Percentiles rank a stretch among this genome's conserved stretches.
Evolutionary conservation across 495 filamentous ascomycete species (phyloP).

Genomic region (Rusavskia elegans): DNA sequence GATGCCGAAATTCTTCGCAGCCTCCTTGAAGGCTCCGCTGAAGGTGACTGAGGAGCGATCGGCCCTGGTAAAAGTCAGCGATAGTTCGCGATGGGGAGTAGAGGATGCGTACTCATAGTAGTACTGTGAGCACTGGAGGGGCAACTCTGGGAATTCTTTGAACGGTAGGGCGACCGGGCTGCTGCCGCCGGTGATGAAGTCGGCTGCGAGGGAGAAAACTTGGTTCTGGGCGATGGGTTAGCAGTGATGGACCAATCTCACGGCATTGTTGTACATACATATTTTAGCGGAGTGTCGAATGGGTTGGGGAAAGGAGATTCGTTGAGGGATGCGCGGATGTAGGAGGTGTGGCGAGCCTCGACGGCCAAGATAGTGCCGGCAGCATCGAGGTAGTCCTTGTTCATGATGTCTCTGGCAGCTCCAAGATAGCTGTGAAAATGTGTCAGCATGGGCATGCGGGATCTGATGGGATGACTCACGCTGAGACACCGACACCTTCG

Average conservation of each 20-base stretch:
- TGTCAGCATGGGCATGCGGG: not conserved
- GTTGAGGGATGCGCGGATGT: constrained; percentile 19
- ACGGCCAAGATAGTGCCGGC: constrained; percentile 31
- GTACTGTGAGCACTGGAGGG: constrained; percentile 4
- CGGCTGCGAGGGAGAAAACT: constrained; percentile 27
- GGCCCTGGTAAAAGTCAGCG: constrained; percentile 6
- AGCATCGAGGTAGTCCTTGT: constrained; percentile 25
- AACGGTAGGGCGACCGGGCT: constrained; percentile 20
- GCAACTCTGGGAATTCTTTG: constrained; percentile 23
- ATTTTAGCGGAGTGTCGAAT: constrained; percentile 27
- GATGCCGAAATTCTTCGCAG: constrained; percentile 4
- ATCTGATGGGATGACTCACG: constrained; percentile 1
- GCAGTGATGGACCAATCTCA: too few species aligned
- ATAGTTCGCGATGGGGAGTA: not conserved
- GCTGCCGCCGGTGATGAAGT: constrained; percentile 26
- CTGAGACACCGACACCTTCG: constrained; percentile 23
- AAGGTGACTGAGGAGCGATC: constrained; percentile 14
- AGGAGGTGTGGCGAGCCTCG: constrained; percentile 31
- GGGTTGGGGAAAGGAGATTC: constrained; percentile 27
- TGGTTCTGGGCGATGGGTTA: constrained; percentile 12
- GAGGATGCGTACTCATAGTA: constrained; percentile 5
- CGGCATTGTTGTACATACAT: constrained; percentile 5
- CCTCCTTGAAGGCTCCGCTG: constrained; percentile 9
- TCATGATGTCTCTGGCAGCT: constrained; percentile 22
- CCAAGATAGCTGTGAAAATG: constrained; percentile 20